Evolutionary conservation across 345 rosid genomes (phyloP), one percentile per base, ranked within the genome.

Genomic region (Atalantia buxifolia): DNA sequence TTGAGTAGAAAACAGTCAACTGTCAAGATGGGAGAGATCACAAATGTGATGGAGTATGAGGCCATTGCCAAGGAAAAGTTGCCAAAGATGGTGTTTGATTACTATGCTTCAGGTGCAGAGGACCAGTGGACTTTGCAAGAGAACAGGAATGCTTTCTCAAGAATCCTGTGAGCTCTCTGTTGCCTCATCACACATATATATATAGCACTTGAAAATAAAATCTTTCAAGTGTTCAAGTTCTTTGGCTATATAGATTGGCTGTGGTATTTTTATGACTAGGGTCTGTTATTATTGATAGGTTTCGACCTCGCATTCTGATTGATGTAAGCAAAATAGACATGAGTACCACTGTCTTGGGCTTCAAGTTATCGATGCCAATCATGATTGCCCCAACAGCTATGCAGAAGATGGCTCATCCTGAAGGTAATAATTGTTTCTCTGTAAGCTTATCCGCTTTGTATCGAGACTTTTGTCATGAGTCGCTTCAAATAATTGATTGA

Each of bases 401-500:
- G 78, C 96, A 91, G 87, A 93, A 93, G 84, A 93, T 93, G 98
- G 98, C 98, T 82, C 98, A 93, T 77, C 98, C 96, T 8, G 96
- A 91, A 79, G 98, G 98, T 90, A 80, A 60, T 12, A 4, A 25
- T 24, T 40, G 45, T 2, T 56, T 31, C 48, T 19, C 62, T 6
- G 21, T 31, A 7, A 71, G 4, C 40, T 31, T 31, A 53, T 30
- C 18, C 18, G 57, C 28, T 72, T 6, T 25, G 22, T 8, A 28
- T 62, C 42, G 1, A 70, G 62, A 31, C 4, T 9, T 55, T 55
- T 71, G 5, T 21, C 60, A 74, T 42, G 28, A 40, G 45, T 25
- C 16, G 19, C 28, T 71, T 53, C 27, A 50, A 50, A 71, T 31
- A 53, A 71, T 71, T 73, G 76, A 9, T 57, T 60, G 22, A 73